Base-by-base conservation (phyloP, 1,139 yeast genomes). In the Suhomyces kunorum region DNA sequence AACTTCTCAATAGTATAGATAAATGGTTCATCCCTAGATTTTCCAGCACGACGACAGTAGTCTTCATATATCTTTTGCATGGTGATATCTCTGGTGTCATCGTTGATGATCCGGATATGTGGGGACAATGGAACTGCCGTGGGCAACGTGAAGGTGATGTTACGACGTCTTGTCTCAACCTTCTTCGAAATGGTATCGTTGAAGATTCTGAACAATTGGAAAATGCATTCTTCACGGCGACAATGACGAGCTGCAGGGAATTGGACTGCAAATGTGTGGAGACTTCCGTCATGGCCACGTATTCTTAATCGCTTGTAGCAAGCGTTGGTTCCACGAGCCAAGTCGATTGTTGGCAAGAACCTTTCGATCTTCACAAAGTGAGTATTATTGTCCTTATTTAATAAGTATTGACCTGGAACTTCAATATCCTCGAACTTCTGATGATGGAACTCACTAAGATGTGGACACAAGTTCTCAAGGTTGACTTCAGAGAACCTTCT, bases 161-260 rank as follows among this genome's bases (percentile, higher is more conserved):
- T 80, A 42, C 98, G 81, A 41, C 90, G 81, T 51, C 97, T 81
- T 2, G 95, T 80, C 61, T 92, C 96, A 31, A 88, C 95, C 57
- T 86, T 85, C 53, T 86, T 80, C 1, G 85, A 71, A 40, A 94
- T 68, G 5, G 87, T 82, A 49, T 87, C 90, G 59, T 88, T 88
- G 65, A 94, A 81, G 35, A 92, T 79, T 52, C 96, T 77, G 74
- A 88, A 90, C 50, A 94, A 66, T 61, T 92, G 98, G 71, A 88
- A 86, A 43, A 92, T 84, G 37, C 96, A 77, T 58, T 94, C 99
- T 61, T 94, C 99, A 43, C 98, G 81, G 57, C 98, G 85, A 55
- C 96, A 88, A 56, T 92, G 97, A 53, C 98, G 81, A 8, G 96
- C 97, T 13, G 98, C 96, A 5, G 99, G 98, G 63, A 87, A 90